Evolutionary conservation across 2,329 filamentous ascomycete genomes (phyloP).

Genomic region (Calonectria pseudoreteaudii): DNA sequence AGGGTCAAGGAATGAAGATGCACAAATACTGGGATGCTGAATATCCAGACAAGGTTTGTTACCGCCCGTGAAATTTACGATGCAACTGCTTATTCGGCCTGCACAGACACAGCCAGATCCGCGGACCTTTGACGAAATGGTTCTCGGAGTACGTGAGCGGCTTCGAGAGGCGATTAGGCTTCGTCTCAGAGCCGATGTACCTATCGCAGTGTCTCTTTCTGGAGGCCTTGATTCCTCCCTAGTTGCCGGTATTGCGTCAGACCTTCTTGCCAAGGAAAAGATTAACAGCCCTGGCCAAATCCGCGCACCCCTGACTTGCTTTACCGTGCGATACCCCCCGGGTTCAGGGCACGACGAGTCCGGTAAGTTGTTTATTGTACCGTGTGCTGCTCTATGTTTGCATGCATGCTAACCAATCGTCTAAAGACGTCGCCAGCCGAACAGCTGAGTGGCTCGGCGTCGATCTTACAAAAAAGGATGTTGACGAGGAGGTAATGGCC

Average conservation of each 20-base stretch:
- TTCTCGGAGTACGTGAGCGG: neutral
- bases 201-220: neutral
- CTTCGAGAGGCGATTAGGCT: neutral
- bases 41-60: slow-evolving; percentile 2
- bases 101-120: neutral
- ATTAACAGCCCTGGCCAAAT: neutral
- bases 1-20: neutral
- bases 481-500: neutral
- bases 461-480: neutral
- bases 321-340: neutral
- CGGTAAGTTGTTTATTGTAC: neutral
- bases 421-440: neutral
- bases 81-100: neutral
- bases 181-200: neutral
- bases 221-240: slow-evolving; percentile 1
- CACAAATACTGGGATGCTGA: slow-evolving; percentile 7
- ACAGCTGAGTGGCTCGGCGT: neutral
- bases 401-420: neutral
- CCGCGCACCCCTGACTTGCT: neutral
- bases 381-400: neutral
- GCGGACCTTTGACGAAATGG: neutral
- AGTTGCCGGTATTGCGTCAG: neutral
- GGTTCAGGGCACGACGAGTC: neutral
- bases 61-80: neutral
- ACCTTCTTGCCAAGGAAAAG: neutral